Base-by-base conservation (phyloP, 257 asterid species). In the Lavandula angustifolia region DNA sequence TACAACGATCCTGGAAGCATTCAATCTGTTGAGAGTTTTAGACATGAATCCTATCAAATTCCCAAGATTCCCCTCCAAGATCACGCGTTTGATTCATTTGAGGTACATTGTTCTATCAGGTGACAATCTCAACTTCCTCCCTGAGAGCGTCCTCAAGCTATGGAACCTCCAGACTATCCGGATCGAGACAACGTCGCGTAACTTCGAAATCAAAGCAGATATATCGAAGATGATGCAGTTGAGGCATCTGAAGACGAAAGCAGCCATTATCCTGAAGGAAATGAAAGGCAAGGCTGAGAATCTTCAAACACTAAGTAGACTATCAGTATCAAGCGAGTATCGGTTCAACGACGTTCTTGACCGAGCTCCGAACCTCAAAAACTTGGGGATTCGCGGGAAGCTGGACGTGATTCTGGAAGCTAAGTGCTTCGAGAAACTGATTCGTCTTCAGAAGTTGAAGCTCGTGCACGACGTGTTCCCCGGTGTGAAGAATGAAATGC, bases 1-100 rank as follows among this genome's bases (percentile, higher is more conserved):
- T 38, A 43, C 74, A 0, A 4, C 53, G 7, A 82, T 82, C 49
- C 79, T 79, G 0, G 79, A 74, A 6, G 75, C 78, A 48, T 82
- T 79, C 55, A 67, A 49, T 14, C 56, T 79, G 77, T 77, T 82
- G 38, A 32, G 79, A 10, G 75, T 68, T 32, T 34, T 74, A 12
- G 79, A 74, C 18, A 18, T 34, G 1, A 55, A 37, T 17, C 65
- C 75, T 68, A 55, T 74, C 67, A 74, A 55, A 34, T 74, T 74
- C 53, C 7, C 49, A 5, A 60, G 60, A 47, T 70, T 70, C 9
- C 76, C 76, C 6, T 31, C 48, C 2, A 61, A 65, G 44, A 32
- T 75, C 1, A 58, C 69, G 17, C 58, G 70, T 33, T 62, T 70
- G 6, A 60, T 70, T 66, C 80, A 75, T 64, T 46, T 75, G 57